Conservation (phyloP, 2,329 filamentous ascomycete species). For the Aspergillus flavus region DNA sequence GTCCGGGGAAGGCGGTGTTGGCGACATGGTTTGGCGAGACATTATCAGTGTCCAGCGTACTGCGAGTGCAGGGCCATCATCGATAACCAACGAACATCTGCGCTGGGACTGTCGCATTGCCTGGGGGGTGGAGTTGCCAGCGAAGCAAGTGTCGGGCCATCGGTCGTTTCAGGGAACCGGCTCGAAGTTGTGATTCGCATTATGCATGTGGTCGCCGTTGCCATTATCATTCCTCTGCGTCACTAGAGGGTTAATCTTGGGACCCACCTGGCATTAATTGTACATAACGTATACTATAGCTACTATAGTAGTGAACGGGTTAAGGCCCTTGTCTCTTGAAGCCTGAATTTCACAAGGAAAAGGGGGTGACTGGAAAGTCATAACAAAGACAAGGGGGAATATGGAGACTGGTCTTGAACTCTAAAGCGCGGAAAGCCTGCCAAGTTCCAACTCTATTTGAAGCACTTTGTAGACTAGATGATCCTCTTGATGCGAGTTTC, state of each 20-base stretch:
- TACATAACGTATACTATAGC: not conserved
- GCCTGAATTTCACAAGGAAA: not conserved
- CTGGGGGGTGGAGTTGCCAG: constrained; percentile 13
- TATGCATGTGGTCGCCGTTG: not conserved
- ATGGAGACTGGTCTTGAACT: not conserved
- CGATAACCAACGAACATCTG: constrained; percentile 6
- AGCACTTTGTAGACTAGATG: not conserved
- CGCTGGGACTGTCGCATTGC: constrained; percentile 11
- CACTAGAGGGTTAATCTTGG: not conserved
- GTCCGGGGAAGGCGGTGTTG: constrained; percentile 32
- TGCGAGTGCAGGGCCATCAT: not conserved
- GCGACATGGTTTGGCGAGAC: constrained; percentile 30
- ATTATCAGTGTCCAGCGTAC: constrained; percentile 7
- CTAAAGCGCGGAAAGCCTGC: not conserved
- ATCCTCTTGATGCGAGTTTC: not conserved
- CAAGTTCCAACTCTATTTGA: too few relatives aligned
- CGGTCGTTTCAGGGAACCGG: constrained; percentile 6
- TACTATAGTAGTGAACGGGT: not conserved
- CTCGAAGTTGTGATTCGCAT: constrained; percentile 4
- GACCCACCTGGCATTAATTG: too few relatives aligned
- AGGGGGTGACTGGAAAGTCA: not conserved
- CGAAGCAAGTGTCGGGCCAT: constrained; percentile 9
- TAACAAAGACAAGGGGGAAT: not conserved
- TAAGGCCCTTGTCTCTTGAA: not conserved
- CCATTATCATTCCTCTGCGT: not conserved